Evolutionary conservation across 176 grass and related monocot species (phyloP).

Genomic region (Aegilops sharonensis): DNA sequence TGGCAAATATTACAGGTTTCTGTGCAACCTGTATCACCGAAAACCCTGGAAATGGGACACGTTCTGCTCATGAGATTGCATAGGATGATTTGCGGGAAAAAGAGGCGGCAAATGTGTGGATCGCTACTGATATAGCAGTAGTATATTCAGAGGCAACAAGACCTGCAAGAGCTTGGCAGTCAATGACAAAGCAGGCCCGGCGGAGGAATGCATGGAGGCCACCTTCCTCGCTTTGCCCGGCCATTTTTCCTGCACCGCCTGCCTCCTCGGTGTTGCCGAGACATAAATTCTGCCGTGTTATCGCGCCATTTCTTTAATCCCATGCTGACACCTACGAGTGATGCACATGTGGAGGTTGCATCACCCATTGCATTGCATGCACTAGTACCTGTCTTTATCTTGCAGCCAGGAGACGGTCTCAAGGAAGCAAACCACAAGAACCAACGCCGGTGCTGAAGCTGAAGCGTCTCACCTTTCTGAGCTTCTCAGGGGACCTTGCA

Average conservation of each 20-base stretch:
- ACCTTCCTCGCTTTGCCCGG: slow-evolving; percentile 39
- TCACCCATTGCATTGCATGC: slow-evolving; percentile 21
- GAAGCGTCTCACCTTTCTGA: neutral
- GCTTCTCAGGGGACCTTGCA: neutral
- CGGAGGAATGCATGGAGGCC: slow-evolving; percentile 46
- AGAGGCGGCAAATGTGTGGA: neutral
- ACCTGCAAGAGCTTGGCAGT: slow-evolving; percentile 28
- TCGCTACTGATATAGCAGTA: neutral
- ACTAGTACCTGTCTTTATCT: neutral
- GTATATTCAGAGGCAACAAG: neutral
- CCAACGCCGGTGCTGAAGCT: neutral
- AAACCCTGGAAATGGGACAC: neutral
- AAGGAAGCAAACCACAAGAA: neutral
- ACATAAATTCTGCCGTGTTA: slow-evolving; percentile 57
- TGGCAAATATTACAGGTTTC: slow-evolving; percentile 2
- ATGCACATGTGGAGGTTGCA: slow-evolving; percentile 27
- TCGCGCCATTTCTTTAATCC: slow-evolving; percentile 42
- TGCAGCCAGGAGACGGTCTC: neutral
- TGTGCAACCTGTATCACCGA: neutral
- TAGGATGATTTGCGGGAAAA: neutral
- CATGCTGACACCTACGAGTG: slow-evolving; percentile 31
- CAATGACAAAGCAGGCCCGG: slow-evolving; percentile 17
- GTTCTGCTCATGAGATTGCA: neutral
- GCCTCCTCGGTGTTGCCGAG: slow-evolving; percentile 43
- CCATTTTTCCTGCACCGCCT: slow-evolving; percentile 40